Conservation (phyloP, 768 basidiomycete genomes). For the Termitomyces sp. region DNA sequence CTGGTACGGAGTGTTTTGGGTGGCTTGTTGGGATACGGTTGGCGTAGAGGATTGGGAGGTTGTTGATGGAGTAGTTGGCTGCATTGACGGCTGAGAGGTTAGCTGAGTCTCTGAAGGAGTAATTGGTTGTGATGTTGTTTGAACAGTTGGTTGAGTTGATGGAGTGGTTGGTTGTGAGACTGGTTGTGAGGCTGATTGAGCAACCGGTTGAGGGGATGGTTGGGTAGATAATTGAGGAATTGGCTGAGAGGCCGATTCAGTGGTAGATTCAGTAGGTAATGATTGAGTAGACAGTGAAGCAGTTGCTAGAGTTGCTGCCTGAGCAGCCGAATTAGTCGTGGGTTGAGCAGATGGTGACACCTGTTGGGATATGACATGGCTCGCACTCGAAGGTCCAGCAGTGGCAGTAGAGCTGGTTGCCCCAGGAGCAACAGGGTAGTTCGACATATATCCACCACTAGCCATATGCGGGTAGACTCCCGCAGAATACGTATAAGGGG, state of each 20-base stretch:
- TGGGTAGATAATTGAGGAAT: neutral
- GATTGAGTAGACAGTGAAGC: neutral
- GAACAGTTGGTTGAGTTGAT: neutral
- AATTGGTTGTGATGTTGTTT: neutral
- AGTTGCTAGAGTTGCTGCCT: neutral
- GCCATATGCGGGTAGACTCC: constrained; percentile 9
- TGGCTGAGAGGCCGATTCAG: neutral
- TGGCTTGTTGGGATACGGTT: neutral
- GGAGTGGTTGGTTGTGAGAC: neutral
- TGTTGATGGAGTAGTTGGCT: neutral
- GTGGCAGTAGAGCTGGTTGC: neutral
- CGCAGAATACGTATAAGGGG: constrained; percentile 11
- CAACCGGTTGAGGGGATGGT: neutral
- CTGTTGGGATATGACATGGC: neutral
- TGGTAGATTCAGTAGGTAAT: neutral
- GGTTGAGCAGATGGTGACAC: neutral
- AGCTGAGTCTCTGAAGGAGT: neutral
- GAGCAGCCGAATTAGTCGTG: neutral
- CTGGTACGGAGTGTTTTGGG: constrained; percentile 11
- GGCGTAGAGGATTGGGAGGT: constrained; percentile 2
- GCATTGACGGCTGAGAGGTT: neutral
- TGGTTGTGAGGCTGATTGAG: neutral
- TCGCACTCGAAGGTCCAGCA: neutral
- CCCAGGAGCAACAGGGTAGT: neutral
- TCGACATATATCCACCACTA: constrained; percentile 1